Percentiles rank a stretch among this genome's conserved stretches.
phyloP scores from a whole-genome alignment of 75 land plant genomes.

The Larix kaempferi region DNA sequence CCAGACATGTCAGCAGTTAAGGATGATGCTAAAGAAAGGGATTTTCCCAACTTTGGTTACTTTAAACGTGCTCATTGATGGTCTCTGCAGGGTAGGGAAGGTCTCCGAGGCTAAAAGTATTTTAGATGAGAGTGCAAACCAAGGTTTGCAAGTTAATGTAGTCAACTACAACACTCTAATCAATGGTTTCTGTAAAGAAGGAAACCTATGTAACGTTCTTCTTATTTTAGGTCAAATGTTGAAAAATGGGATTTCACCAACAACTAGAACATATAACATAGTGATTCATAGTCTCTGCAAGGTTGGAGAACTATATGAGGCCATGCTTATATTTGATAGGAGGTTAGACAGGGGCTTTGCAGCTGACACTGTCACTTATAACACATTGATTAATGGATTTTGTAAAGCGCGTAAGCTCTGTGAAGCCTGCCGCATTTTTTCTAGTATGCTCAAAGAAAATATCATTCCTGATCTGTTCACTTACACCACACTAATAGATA shows the following conservation, averaged over 20 bases:
- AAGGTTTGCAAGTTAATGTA: constrained; percentile 6
- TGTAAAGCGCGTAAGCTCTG: neutral
- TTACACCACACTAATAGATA: constrained; percentile 9
- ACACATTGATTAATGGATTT: constrained; percentile 17
- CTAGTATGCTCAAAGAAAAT: constrained; percentile 9
- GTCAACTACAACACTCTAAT: constrained; percentile 22
- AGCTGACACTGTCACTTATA: constrained; percentile 19
- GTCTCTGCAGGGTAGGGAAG: constrained; percentile 6
- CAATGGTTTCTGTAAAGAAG: constrained; percentile 11
- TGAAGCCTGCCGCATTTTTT: constrained; percentile 4
- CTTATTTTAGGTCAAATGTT: constrained; percentile 5
- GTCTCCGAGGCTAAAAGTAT: constrained; percentile 11
- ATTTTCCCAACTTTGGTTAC: constrained; percentile 8
- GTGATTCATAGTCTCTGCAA: constrained; percentile 18
- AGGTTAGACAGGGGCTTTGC: neutral
- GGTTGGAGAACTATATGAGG: constrained; percentile 11
- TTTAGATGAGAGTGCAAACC: constrained; percentile 8
- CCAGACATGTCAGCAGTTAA: constrained; percentile 6
- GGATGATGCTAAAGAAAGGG: constrained; percentile 4
- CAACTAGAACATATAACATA: constrained; percentile 14
- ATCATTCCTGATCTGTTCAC: constrained; percentile 10
- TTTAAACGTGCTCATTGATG: constrained; percentile 16
- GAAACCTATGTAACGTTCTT: constrained; percentile 4
- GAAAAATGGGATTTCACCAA: constrained; percentile 17
- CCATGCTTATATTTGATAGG: constrained; percentile 8